Percentiles rank a stretch among this genome's conserved stretches.
These are phyloP conservation scores for Bolboschoenoplectus hybrid DNA, from an alignment of 202 grass and related monocot genomes.

Conservation along the genomic window DNA sequence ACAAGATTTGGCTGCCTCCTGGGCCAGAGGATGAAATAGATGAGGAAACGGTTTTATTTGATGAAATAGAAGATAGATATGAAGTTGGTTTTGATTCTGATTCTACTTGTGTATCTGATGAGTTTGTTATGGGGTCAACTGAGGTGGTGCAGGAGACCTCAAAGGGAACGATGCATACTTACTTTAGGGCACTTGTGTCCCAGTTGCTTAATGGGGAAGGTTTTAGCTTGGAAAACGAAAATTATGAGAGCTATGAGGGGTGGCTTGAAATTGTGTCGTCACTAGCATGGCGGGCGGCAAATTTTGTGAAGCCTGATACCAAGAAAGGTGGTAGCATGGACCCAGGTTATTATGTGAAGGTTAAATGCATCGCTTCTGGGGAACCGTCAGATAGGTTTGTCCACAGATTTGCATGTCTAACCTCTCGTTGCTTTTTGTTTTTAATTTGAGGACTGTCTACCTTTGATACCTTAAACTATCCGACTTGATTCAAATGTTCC, in stretches of 20 bases:
- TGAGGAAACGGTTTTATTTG: constrained; percentile 56
- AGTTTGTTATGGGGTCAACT: constrained; percentile 25
- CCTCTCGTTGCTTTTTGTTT: constrained; percentile 12
- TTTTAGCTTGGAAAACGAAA: constrained; percentile 51
- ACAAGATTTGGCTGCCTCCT: constrained; percentile 65
- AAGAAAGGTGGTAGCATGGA: constrained; percentile 91
- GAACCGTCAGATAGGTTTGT: constrained; percentile 66
- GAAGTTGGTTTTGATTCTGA: constrained; percentile 45
- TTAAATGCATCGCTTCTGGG: constrained; percentile 85
- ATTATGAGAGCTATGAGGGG: constrained; percentile 45
- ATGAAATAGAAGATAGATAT: constrained; percentile 58
- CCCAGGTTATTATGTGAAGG: constrained; percentile 82
- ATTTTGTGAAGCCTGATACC: constrained; percentile 89
- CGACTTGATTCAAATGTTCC: neutral
- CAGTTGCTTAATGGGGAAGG: constrained; percentile 79
- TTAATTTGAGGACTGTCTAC: constrained; percentile 3
- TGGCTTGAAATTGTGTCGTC: constrained; percentile 79
- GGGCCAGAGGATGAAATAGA: constrained; percentile 62
- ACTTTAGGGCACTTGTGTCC: constrained; percentile 73
- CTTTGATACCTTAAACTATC: constrained; percentile 11
- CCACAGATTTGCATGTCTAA: constrained; percentile 24
- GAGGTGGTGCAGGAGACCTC: constrained; percentile 45
- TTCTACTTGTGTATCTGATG: constrained; percentile 39
- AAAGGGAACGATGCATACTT: constrained; percentile 50
- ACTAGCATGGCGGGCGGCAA: constrained; percentile 75